Evolutionary conservation across 352 stramenopile genomes (phyloP), one percentile per base, ranked within the genome.

Genomic region (Phytopythium kandeliae): DNA sequence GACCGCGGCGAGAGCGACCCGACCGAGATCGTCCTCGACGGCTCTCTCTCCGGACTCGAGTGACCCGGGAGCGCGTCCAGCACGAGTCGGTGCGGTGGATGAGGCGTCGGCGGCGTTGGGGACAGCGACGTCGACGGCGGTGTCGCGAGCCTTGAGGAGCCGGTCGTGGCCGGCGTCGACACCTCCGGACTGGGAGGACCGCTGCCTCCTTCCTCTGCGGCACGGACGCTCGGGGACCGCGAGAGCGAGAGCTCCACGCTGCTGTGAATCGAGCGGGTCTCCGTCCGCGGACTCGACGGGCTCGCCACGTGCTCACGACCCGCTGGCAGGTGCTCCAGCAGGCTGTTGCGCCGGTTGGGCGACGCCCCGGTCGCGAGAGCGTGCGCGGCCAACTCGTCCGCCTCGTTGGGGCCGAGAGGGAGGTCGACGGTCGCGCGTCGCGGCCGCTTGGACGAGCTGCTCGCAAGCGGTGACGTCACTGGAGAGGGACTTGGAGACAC

Each of bases 401-500:
- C 3, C 11, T 44, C 19, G 37, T 12, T 44, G 9, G 19, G 7
- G 1, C 17, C 26, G 25, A 36, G 43, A 8, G 43, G 21, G 5
- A 26, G 16, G 26, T 50, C 44, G 19, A 38, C 28, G 4, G 28
- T 30, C 7, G 44, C 30, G 28, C 28, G 44, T 36, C 44, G 22
- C 10, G 17, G n/a, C 3, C 5, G 26, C 28, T 25, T 12, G 2
- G 44, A 16, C n/a, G 44, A 40, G 28, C 16, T 26, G 9, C 28
- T 17, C 30, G 44, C 16, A 4, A 40, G 22, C 8, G 60, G 55
- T 2, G 56, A 58, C 10, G 37, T 31, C 4, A 31, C 8, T 1
- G 57, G 48, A 2, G 44, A 40, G 4, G 44, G 44, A 10, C 45
- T 47, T 30, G 26, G 33, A 22, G 53, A 45, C 6, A 54, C 56